phyloP scores from a whole-genome alignment of 2,329 filamentous ascomycete genomes.

The Botryotinia narcissicola region DNA sequence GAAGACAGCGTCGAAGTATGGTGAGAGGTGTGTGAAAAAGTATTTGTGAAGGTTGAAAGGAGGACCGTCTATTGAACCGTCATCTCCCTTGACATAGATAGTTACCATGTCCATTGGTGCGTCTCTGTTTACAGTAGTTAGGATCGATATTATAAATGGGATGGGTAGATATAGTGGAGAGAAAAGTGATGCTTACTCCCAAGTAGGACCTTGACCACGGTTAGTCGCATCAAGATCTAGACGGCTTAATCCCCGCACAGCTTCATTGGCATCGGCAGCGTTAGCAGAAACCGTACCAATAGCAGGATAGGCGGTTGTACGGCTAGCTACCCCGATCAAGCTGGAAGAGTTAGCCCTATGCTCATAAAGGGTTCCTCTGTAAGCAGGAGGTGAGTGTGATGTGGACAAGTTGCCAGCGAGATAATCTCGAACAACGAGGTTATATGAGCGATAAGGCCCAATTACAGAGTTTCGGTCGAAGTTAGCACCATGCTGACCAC shows the following conservation, averaged over 20 bases:
- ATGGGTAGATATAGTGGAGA: too few relatives aligned
- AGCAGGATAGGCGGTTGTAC: neutral
- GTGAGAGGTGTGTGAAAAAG: slow-evolving; percentile 7
- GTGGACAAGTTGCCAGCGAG: neutral
- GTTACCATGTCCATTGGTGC: neutral
- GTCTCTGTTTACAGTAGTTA: neutral
- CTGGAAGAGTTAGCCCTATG: too few relatives aligned
- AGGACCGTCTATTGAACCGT: neutral
- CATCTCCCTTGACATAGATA: neutral
- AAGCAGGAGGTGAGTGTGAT: too few relatives aligned
- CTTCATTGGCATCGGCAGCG: neutral
- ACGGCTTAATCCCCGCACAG: neutral
- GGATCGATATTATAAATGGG: neutral
- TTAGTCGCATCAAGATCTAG: neutral
- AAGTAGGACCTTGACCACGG: neutral
- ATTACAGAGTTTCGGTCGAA: neutral
- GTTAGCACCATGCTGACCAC: neutral
- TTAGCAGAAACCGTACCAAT: neutral
- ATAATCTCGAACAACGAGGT: neutral
- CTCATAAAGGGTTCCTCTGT: neutral
- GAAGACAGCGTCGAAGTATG: slow-evolving; percentile 18
- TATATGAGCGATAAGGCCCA: neutral
- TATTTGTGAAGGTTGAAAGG: slow-evolving; percentile 8
- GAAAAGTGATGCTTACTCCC: neutral
- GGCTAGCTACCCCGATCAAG: neutral